phyloP scores from a whole-genome alignment of 78 protist species.

The Dictyostelium citrinum region DNA sequence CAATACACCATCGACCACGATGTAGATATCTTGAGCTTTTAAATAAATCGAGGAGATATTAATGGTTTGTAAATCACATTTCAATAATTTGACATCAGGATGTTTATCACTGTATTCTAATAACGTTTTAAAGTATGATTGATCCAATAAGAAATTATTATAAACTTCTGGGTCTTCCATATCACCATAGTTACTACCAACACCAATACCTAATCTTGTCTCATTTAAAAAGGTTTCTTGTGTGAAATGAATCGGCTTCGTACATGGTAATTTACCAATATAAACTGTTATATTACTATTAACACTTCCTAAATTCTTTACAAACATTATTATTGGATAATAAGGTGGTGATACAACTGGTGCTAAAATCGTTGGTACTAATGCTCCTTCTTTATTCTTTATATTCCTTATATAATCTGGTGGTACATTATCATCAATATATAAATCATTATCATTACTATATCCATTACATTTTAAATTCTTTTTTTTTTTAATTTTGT shows the following conservation, averaged over 20 bases:
- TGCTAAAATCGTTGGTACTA: not conserved
- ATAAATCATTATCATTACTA: not conserved
- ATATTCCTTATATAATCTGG: slow-evolving; percentile 5
- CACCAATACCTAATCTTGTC: not conserved
- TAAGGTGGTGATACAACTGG: not conserved
- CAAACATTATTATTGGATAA: not conserved
- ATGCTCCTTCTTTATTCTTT: not conserved
- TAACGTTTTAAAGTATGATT: not conserved
- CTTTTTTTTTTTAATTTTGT: not conserved
- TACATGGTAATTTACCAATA: not conserved
- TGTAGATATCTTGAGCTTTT: not conserved
- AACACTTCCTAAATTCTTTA: not conserved
- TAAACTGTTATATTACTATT: not conserved
- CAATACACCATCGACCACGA: not conserved
- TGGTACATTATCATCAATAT: not conserved
- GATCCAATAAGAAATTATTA: not conserved
- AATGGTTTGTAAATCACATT: not conserved
- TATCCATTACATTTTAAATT: not conserved
- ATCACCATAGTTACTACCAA: not conserved
- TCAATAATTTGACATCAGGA: not conserved
- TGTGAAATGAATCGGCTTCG: not conserved
- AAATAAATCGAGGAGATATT: not conserved
- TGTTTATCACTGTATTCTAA: not conserved
- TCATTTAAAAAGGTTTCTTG: not conserved
- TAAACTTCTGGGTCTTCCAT: not conserved